Base-by-base conservation (phyloP, 306 rosid species). In the Dalbergia oliveri region DNA sequence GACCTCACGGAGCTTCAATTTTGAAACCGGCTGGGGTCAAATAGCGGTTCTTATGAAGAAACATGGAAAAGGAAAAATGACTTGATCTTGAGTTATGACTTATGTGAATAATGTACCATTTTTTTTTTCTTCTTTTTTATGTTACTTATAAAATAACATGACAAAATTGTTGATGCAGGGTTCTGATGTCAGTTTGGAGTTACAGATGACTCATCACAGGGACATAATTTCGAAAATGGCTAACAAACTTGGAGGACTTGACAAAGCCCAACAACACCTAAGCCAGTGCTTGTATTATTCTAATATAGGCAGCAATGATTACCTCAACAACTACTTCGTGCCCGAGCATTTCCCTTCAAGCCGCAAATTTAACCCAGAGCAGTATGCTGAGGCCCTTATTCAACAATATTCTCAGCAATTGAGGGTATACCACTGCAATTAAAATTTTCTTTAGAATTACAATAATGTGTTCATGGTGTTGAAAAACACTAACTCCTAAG, bases 221-320 rank as follows among this genome's bases (percentile, higher is more conserved):
- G 37, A 5, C 6, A 59, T 76, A 21, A 45, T 81, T 33, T 19
- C 64, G 3, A 53, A 45, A 44, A 69, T 89, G 0, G 49, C 14
- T 14, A 19, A 19, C 1, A 37, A 4, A 39, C 35, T 82, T 9
- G 58, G 84, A 13, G 53, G 41, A 18, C 47, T 19, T 9, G 37
- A 6, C 2, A 19, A 73, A 9, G 72, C 88, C 0, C 8, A 9
- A 41, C 3, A 73, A 13, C 18, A 77, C 61, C 33, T 89, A 64
- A 71, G 72, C 7, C 79, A 81, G 56, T 89, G 93, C 75, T 71
- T 87, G 47, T 89, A 83, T 77, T 72, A 74, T 26, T 69, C 85
- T 19, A 73, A 34, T 15, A 75, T 87, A 21, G 93, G 93, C 2
- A 85, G 51, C 56, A 89, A 89, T 8, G 93, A 87, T 44, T 89